Percentiles rank a stretch among this genome's conserved stretches.
These are phyloP conservation scores for Carex sylvatica DNA, from an alignment of 202 grass and related monocot genomes.

Conservation along the genomic window DNA sequence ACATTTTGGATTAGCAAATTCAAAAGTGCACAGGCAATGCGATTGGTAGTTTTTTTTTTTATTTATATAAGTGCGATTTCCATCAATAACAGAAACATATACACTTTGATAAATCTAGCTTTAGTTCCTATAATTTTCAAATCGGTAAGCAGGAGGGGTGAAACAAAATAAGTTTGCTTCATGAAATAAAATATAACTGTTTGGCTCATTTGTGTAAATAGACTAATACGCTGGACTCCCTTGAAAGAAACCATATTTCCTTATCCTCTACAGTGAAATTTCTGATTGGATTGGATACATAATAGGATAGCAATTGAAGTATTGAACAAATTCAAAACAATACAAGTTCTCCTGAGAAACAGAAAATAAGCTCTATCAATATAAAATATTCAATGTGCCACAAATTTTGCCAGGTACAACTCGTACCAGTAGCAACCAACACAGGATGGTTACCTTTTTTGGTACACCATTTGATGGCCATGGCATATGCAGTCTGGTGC, in stretches of 20 bases:
- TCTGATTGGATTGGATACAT: background rate
- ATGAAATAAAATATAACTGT: background rate
- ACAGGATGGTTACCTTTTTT: background rate
- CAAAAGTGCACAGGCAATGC: background rate
- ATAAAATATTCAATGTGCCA: background rate
- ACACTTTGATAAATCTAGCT: background rate
- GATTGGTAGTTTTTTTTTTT: background rate
- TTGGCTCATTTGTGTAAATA: background rate
- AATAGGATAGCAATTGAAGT: background rate
- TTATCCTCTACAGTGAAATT: background rate
- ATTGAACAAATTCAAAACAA: background rate
- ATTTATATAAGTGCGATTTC: background rate
- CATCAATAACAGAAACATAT: background rate
- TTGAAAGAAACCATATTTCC: background rate
- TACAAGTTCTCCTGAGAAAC: conserved; percentile 4
- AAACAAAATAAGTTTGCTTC: background rate
- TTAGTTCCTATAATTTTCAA: conserved; percentile 7
- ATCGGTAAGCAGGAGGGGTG: background rate
- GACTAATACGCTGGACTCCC: background rate
- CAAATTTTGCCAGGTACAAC: background rate
- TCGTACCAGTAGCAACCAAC: background rate
- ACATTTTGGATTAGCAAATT: background rate
- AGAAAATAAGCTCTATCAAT: background rate
- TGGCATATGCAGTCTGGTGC: background rate
- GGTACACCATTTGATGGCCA: background rate